Evolutionary conservation across 768 basidiomycete species (phyloP).

Genomic region (Gymnopilus dilepis): DNA sequence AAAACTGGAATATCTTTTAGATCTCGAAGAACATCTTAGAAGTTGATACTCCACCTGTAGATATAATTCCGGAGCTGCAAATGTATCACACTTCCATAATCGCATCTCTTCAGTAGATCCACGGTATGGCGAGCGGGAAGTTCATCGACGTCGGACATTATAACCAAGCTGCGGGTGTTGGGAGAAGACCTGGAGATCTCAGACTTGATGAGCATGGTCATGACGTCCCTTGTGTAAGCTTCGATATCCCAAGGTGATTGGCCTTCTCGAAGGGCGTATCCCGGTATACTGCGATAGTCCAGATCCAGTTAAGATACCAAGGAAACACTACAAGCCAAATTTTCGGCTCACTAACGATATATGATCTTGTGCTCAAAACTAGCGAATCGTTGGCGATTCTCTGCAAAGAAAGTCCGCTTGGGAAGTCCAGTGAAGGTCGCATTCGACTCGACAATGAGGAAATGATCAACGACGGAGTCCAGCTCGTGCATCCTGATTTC

Average conservation of each 20-base stretch:
- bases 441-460: conserved; percentile 67
- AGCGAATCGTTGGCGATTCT: conserved; percentile 49
- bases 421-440: conserved; percentile 65
- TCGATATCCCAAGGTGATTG: conserved; percentile 59
- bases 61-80: conserved; percentile 65
- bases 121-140: conserved; percentile 59
- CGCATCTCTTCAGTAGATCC: conserved; percentile 55
- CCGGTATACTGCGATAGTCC: conserved; percentile 47
- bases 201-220: conserved; percentile 50
- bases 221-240: conserved; percentile 48
- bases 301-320: background rate
- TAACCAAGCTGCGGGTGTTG: conserved; percentile 46
- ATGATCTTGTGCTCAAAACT: conserved; percentile 60
- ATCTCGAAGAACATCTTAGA: background rate
- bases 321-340: background rate
- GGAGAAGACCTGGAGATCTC: conserved; percentile 39
- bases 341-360: conserved; percentile 48
- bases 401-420: conserved; percentile 56
- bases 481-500: conserved; percentile 70
- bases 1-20: conserved; percentile 34
- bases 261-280: conserved; percentile 43
- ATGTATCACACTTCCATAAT: conserved; percentile 57
- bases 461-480: conserved; percentile 57
- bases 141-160: conserved; percentile 71
- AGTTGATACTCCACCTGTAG: conserved; percentile 51